These are phyloP conservation scores for Trichoderma lentiforme DNA, from an alignment of 2,329 filamentous ascomycete genomes.

Conservation along the genomic window DNA sequence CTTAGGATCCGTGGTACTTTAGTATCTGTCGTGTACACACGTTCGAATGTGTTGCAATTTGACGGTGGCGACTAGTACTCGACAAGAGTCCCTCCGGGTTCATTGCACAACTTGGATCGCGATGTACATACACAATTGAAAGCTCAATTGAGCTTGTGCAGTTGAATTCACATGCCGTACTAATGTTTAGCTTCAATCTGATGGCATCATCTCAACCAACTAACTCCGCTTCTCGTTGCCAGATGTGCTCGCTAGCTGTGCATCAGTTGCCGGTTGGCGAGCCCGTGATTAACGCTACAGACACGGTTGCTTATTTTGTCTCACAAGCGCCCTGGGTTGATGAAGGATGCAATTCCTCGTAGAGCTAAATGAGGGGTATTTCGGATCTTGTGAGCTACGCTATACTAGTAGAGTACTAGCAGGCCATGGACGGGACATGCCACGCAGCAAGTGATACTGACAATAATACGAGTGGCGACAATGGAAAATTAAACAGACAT, in stretches of 20 bases:
- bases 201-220: background rate
- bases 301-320: background rate
- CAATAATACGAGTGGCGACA: background rate
- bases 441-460: background rate
- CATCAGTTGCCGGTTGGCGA: background rate
- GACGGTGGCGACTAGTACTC: background rate
- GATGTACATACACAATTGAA: background rate
- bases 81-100: background rate
- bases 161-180: background rate
- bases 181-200: background rate
- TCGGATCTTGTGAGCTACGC: background rate
- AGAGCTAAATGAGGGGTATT: background rate
- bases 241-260: background rate
- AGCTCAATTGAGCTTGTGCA: background rate
- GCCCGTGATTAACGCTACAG: background rate
- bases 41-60: background rate
- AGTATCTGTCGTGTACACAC: background rate
- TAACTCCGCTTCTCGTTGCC: conserved; percentile 1
- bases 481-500: background rate
- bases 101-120: background rate
- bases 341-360: background rate
- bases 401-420: background rate
- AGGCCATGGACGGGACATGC: background rate
- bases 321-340: background rate
- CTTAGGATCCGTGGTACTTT: background rate